Percentiles rank a stretch among this genome's conserved stretches.
These are phyloP conservation scores for Irineochytrium annulatum DNA, from an alignment of 192 early-diverging fungal genomes.

Conservation along the genomic window DNA sequence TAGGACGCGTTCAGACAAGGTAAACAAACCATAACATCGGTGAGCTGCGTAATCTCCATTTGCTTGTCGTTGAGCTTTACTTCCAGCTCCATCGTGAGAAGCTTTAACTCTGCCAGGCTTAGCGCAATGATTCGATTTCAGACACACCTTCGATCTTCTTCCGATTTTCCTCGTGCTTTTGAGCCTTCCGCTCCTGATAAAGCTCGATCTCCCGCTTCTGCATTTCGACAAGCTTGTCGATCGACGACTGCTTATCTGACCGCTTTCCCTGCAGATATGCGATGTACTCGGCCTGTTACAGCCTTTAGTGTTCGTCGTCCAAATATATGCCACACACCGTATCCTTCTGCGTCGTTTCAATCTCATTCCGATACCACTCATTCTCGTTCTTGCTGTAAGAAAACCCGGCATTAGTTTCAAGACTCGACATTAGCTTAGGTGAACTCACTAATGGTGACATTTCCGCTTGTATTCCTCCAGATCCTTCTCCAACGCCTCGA, in stretches of 20 bases:
- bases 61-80: slow-evolving; percentile 36
- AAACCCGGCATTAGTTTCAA: neutral
- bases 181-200: slow-evolving; percentile 23
- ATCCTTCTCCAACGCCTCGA: slow-evolving; percentile 38
- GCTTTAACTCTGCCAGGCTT: slow-evolving; percentile 19
- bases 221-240: slow-evolving; percentile 31
- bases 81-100: slow-evolving; percentile 26
- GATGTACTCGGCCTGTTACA: slow-evolving; percentile 48
- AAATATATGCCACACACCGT: slow-evolving; percentile 25
- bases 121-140: neutral
- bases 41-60: slow-evolving; percentile 31
- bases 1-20: neutral
- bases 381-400: slow-evolving; percentile 44
- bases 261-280: slow-evolving; percentile 45
- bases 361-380: slow-evolving; percentile 52
- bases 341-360: slow-evolving; percentile 44
- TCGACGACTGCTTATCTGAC: slow-evolving; percentile 41
- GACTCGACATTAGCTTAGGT: neutral
- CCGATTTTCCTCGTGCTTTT: slow-evolving; percentile 30
- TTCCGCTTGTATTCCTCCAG: slow-evolving; percentile 40
- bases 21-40: slow-evolving; percentile 36
- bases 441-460: slow-evolving; percentile 37
- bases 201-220: slow-evolving; percentile 38
- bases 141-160: slow-evolving; percentile 35
- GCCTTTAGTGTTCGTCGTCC: neutral